Evolutionary conservation across 768 basidiomycete species (phyloP).

Genomic region (Gloeophyllum trabeum): DNA sequence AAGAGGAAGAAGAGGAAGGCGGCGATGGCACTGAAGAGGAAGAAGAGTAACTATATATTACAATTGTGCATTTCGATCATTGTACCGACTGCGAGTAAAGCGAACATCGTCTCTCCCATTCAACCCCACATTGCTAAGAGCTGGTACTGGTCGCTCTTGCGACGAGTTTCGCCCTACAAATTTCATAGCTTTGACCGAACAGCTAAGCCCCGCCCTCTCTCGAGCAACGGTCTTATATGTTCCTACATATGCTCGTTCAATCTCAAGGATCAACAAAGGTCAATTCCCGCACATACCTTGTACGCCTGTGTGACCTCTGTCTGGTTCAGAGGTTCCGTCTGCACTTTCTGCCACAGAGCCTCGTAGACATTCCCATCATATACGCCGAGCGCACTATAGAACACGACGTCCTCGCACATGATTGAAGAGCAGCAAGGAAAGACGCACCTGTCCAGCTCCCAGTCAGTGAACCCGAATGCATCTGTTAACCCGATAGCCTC

Average conservation of each 20-base stretch:
- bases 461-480: conserved; percentile 66
- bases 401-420: not conserved
- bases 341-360: conserved; percentile 46
- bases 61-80: not conserved
- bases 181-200: conserved; percentile 23
- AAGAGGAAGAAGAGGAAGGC: conserved; percentile 17
- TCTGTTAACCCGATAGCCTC: conserved; percentile 61
- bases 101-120: not conserved
- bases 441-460: conserved; percentile 56
- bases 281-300: conserved; percentile 24
- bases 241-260: conserved; percentile 13
- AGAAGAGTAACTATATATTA: conserved; percentile 18
- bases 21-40: conserved; percentile 19
- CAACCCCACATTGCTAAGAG: too few species aligned
- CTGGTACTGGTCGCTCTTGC: too few species aligned
- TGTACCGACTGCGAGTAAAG: not conserved
- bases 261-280: too few species aligned
- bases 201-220: conserved; percentile 31
- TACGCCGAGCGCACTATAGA: conserved; percentile 45
- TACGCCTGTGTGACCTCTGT: conserved; percentile 43
- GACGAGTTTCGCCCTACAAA: too few species aligned
- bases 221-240: conserved; percentile 41
- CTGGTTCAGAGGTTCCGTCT: conserved; percentile 49
- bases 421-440: not conserved
- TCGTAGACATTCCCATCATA: conserved; percentile 59